Conservation (phyloP, 805 yeast genomes). For the Starmerella geochares region DNA sequence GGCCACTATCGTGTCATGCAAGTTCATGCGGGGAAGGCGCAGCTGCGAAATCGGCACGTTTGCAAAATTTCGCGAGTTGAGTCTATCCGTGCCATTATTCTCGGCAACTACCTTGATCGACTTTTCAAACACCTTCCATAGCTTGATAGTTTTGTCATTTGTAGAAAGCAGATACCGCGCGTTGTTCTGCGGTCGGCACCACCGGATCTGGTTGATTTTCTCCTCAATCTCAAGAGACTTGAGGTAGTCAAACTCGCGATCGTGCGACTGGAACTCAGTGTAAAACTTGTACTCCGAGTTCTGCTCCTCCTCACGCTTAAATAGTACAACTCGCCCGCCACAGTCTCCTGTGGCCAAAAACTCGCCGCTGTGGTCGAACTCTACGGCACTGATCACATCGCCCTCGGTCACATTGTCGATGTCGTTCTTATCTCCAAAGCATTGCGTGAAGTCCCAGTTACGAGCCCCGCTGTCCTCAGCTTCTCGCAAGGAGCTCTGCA, state of each 20-base stretch:
- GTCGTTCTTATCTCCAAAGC: conserved; percentile 98
- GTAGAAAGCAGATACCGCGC: conserved; percentile 87
- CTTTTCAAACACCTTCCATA: conserved; percentile 92
- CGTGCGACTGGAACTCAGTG: conserved; percentile 96
- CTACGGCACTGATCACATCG: conserved; percentile 93
- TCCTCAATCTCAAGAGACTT: conserved; percentile 96
- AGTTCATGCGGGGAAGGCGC: conserved; percentile 76
- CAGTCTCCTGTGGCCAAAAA: conserved; percentile 96
- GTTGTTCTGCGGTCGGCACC: conserved; percentile 81
- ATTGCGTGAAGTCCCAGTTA: conserved; percentile 83
- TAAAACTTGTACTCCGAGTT: conserved; percentile 72
- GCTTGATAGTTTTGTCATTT: conserved; percentile 94
- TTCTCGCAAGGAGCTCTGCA: conserved; percentile 9
- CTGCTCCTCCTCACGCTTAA: conserved; percentile 64
- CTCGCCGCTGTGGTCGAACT: conserved; percentile 89
- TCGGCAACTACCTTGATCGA: conserved; percentile 86
- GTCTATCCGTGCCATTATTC: conserved; percentile 58
- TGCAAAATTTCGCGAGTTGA: conserved; percentile 26
- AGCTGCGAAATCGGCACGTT: conserved; percentile 35
- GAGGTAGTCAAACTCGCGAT: conserved; percentile 94
- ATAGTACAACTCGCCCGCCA: conserved; percentile 94
- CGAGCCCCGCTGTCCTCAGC: conserved; percentile 30
- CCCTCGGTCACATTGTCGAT: conserved; percentile 92
- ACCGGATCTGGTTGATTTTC: conserved; percentile 92
- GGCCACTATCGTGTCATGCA: conserved; percentile 89